Evolutionary conservation across 2,329 filamentous ascomycete genomes (phyloP).

Genomic region (Colletotrichum neosansevieriae): DNA sequence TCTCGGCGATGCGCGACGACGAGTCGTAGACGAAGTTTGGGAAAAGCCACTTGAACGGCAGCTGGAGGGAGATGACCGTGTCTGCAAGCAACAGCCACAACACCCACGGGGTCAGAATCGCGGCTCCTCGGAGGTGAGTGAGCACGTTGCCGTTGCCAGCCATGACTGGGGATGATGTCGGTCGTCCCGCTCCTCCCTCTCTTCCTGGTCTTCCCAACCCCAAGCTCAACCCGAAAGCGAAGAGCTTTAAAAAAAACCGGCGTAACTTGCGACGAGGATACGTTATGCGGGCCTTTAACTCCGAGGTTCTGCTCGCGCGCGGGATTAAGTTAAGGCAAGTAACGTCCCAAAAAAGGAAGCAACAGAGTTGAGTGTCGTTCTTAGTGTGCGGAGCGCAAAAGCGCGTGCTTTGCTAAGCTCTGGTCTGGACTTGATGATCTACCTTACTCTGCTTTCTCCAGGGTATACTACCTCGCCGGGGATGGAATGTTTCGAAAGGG

Average conservation of each 20-base stretch:
- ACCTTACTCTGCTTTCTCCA: neutral
- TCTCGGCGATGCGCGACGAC: constrained; percentile 66
- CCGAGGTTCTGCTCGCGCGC: neutral
- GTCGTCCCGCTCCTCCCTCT: neutral
- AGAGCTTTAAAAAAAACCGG: neutral
- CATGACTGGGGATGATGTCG: constrained; percentile 21
- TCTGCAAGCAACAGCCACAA: constrained; percentile 64
- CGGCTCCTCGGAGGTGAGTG: constrained; percentile 56
- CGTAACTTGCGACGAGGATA: neutral
- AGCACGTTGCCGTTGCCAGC: constrained; percentile 43
- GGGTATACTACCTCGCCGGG: constrained; percentile 2
- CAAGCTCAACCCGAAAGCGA: constrained; percentile 29
- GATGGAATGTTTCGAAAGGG: constrained; percentile 38
- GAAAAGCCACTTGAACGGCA: constrained; percentile 59
- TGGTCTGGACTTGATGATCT: constrained; percentile 5
- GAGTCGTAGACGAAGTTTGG: constrained; percentile 64
- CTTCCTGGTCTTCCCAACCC: too few relatives aligned
- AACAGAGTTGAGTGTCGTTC: constrained; percentile 17
- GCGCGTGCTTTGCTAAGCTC: neutral
- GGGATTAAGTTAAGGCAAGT: neutral
- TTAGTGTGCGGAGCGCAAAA: neutral
- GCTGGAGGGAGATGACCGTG: constrained; percentile 60
- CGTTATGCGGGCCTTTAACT: neutral
- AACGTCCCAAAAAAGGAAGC: constrained; percentile 7
- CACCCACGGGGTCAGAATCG: constrained; percentile 64